Conservation (phyloP, 2,329 filamentous ascomycete genomes). For the Ascochyta fabae region DNA sequence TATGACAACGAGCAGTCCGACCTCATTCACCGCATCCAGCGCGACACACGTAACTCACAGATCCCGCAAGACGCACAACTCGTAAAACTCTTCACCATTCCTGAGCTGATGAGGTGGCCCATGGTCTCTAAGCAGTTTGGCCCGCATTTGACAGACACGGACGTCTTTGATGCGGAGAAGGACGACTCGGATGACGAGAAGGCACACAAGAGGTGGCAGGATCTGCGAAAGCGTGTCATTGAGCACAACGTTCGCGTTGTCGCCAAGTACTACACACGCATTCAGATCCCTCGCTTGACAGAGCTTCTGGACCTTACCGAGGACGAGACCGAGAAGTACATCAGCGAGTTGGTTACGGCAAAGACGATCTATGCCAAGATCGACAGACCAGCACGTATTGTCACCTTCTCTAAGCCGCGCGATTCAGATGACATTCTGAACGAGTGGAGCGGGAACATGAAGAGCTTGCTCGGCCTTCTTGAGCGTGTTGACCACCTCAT, state of each 20-base stretch:
- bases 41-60: slow-evolving; percentile 80
- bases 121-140: slow-evolving; percentile 89
- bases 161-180: slow-evolving; percentile 79
- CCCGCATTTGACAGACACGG: slow-evolving; percentile 83
- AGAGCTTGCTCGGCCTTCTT: slow-evolving; percentile 81
- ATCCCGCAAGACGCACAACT: slow-evolving; percentile 83
- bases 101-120: slow-evolving; percentile 98
- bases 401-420: slow-evolving; percentile 92
- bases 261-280: slow-evolving; percentile 98
- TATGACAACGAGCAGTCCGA: slow-evolving; percentile 99
- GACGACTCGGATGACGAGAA: slow-evolving; percentile 76
- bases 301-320: slow-evolving; percentile 89
- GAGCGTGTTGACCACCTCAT: slow-evolving; percentile 97
- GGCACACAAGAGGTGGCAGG: slow-evolving; percentile 86
- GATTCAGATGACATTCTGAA: slow-evolving; percentile 96
- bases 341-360: slow-evolving; percentile 92
- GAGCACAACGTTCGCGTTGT: slow-evolving; percentile 98
- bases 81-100: slow-evolving; percentile 91
- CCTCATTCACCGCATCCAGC: slow-evolving; percentile 88
- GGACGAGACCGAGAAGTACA: slow-evolving; percentile 98
- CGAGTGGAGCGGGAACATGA: slow-evolving; percentile 99
- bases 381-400: slow-evolving; percentile 87
- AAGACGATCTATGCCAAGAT: slow-evolving; percentile 99
- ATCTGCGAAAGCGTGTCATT: slow-evolving; percentile 96
- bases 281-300: slow-evolving; percentile 88